A percentile compares a stretch with the other conserved stretches of the same genome.
phyloP scores from a whole-genome alignment of 2,329 filamentous ascomycete genomes.

The Teratosphaeria nubilosa region DNA sequence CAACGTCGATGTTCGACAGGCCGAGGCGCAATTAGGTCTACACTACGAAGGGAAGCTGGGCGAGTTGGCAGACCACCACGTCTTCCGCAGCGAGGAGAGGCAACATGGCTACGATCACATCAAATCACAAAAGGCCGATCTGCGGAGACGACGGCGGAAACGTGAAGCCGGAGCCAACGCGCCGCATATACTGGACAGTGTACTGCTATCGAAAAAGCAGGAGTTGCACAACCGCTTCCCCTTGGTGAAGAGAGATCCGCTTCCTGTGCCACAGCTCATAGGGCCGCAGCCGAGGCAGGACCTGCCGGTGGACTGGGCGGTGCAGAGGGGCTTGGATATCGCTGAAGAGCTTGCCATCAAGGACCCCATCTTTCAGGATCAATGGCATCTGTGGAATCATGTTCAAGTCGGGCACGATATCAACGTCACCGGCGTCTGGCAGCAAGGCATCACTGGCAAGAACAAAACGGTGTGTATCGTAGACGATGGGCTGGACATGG shows the following conservation, averaged over 20 bases:
- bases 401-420: slow-evolving; percentile 77
- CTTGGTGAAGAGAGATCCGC: slow-evolving; percentile 47
- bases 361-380: slow-evolving; percentile 85
- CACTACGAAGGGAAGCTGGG: slow-evolving; percentile 72
- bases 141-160: slow-evolving; percentile 52
- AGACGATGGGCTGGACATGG: slow-evolving; percentile 92
- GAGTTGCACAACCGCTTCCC: slow-evolving; percentile 45
- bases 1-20: slow-evolving; percentile 52
- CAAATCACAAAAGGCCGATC: slow-evolving; percentile 40
- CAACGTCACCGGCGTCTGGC: slow-evolving; percentile 91
- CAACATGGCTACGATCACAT: slow-evolving; percentile 43
- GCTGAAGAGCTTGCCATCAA: slow-evolving; percentile 60
- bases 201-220: slow-evolving; percentile 74
- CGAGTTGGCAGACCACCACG: slow-evolving; percentile 68
- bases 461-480: slow-evolving; percentile 88
- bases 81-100: slow-evolving; percentile 62
- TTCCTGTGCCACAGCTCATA: slow-evolving; percentile 15
- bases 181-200: slow-evolving; percentile 55
- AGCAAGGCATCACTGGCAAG: slow-evolving; percentile 79
- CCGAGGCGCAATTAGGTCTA: slow-evolving; percentile 65
- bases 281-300: slow-evolving; percentile 6
- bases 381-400: slow-evolving; percentile 92
- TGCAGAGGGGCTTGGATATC: slow-evolving; percentile 50
- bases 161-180: slow-evolving; percentile 40
- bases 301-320: slow-evolving; percentile 26